Conservation (phyloP, 495 filamentous ascomycete species). For the Hypoxylon fragiforme region DNA sequence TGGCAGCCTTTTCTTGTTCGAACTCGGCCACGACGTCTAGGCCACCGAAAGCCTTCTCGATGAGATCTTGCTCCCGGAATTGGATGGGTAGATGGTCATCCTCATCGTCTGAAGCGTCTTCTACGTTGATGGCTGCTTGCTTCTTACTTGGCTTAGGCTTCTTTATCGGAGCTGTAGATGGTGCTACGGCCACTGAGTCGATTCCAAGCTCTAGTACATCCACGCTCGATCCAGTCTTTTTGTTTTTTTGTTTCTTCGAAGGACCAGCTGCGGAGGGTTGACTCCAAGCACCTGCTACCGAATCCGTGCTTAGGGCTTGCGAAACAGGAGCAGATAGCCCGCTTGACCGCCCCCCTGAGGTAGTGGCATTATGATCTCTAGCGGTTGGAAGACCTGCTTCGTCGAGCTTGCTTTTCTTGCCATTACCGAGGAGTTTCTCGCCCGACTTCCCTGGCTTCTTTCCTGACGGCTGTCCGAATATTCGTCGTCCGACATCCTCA, state of each 20-base stretch:
- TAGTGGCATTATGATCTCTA: slow-evolving; percentile 24
- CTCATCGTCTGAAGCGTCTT: slow-evolving; percentile 59
- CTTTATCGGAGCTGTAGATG: slow-evolving; percentile 20
- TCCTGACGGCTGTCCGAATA: slow-evolving; percentile 57
- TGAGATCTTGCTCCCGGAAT: slow-evolving; percentile 77
- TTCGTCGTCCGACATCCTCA: slow-evolving; percentile 65
- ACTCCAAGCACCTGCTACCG: slow-evolving; percentile 36
- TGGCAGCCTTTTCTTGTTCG: slow-evolving; percentile 74
- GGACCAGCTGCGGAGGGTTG: slow-evolving; percentile 22
- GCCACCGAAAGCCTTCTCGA: slow-evolving; percentile 84
- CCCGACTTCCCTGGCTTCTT: slow-evolving; percentile 28
- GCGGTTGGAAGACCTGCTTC: slow-evolving; percentile 27
- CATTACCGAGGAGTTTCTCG: slow-evolving; percentile 22
- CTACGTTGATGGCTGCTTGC: slow-evolving; percentile 31
- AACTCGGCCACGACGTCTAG: slow-evolving; percentile 87
- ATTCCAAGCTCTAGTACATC: slow-evolving; percentile 33
- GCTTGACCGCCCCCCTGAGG: slow-evolving; percentile 23
- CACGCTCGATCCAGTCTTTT: slow-evolving; percentile 25
- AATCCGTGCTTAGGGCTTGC: slow-evolving; percentile 21
- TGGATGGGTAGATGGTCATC: slow-evolving; percentile 62
- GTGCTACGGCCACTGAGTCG: slow-evolving; percentile 36
- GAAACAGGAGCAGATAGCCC: slow-evolving; percentile 24
- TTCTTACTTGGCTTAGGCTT: slow-evolving; percentile 30
- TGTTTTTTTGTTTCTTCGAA: slow-evolving; percentile 33
- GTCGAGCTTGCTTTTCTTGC: slow-evolving; percentile 35